Conservation (phyloP, 2,329 filamentous ascomycete genomes). For the Talaromyces sp. region DNA sequence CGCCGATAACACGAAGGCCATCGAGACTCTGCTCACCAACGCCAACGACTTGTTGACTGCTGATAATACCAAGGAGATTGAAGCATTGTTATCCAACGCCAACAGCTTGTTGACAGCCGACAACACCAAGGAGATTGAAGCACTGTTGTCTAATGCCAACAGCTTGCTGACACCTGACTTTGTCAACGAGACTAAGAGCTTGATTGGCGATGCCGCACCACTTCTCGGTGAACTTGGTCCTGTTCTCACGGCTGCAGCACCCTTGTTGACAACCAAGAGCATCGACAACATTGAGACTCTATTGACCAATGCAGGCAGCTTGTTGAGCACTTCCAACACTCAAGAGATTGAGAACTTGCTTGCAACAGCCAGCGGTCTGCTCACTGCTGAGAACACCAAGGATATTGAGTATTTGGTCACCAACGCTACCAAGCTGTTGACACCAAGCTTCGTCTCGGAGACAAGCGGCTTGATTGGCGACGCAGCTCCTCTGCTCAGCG, state of each 20-base stretch:
- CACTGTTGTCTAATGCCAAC: constrained; percentile 24
- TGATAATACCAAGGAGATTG: constrained; percentile 15
- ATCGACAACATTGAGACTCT: constrained; percentile 22
- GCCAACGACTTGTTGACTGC: constrained; percentile 17
- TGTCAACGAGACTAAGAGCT: constrained; percentile 25
- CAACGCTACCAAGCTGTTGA: constrained; percentile 26
- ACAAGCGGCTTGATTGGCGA: constrained; percentile 21
- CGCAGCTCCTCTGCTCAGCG: constrained; percentile 13
- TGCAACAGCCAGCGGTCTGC: constrained; percentile 24
- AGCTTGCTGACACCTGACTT: constrained; percentile 25
- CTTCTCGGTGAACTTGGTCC: constrained; percentile 9
- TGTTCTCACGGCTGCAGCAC: constrained; percentile 6
- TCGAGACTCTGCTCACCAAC: constrained; percentile 21
- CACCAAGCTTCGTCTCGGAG: constrained; percentile 27
- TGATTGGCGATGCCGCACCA: constrained; percentile 22
- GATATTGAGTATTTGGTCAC: constrained; percentile 16
- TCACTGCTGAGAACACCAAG: constrained; percentile 15
- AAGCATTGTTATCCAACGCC: constrained; percentile 22
- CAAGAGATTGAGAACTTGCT: constrained; percentile 25
- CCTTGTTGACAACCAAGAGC: constrained; percentile 24
- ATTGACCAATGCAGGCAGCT: constrained; percentile 25
- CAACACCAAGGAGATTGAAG: constrained; percentile 15
- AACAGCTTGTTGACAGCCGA: constrained; percentile 13
- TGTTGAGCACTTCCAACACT: constrained; percentile 24
- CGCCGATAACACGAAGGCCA: constrained; percentile 29